These are phyloP conservation scores for Suhomyces panamericanus DNA, from an alignment of 1,139 yeast species.

Conservation along the genomic window DNA sequence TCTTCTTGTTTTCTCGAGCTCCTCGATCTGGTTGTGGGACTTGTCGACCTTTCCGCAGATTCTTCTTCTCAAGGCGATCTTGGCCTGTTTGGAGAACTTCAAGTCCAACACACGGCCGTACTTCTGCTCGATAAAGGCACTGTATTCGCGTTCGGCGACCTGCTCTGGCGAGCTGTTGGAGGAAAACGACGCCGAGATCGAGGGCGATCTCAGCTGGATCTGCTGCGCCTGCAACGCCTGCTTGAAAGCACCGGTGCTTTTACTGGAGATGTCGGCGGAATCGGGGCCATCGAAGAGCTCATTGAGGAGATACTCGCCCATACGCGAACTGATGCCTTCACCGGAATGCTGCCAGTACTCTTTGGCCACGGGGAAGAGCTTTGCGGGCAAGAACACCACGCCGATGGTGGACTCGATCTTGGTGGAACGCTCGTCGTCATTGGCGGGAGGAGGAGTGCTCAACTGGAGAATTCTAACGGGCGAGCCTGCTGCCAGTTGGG, in stretches of 20 bases:
- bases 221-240: conserved; percentile 41
- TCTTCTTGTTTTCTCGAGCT: conserved; percentile 32
- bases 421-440: conserved; percentile 57
- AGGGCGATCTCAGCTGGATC: conserved; percentile 34
- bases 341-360: conserved; percentile 97
- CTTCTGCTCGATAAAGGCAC: conserved; percentile 79
- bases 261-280: background rate
- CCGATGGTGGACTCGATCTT: conserved; percentile 69
- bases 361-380: conserved; percentile 63
- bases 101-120: conserved; percentile 87
- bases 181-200: conserved; percentile 26
- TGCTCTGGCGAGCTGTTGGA: conserved; percentile 29
- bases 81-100: conserved; percentile 73
- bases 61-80: conserved; percentile 68
- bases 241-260: conserved; percentile 19
- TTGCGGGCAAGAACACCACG: conserved; percentile 69
- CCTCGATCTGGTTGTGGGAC: conserved; percentile 34
- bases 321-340: conserved; percentile 86
- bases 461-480: conserved; percentile 72
- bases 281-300: conserved; percentile 48
- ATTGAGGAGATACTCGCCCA: conserved; percentile 79
- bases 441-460: conserved; percentile 67
- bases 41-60: conserved; percentile 68
- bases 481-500: conserved; percentile 27
- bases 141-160: conserved; percentile 51